These are phyloP conservation scores for Micractinium conductrix DNA, from an alignment of 139 green algal species.

Conservation along the genomic window DNA sequence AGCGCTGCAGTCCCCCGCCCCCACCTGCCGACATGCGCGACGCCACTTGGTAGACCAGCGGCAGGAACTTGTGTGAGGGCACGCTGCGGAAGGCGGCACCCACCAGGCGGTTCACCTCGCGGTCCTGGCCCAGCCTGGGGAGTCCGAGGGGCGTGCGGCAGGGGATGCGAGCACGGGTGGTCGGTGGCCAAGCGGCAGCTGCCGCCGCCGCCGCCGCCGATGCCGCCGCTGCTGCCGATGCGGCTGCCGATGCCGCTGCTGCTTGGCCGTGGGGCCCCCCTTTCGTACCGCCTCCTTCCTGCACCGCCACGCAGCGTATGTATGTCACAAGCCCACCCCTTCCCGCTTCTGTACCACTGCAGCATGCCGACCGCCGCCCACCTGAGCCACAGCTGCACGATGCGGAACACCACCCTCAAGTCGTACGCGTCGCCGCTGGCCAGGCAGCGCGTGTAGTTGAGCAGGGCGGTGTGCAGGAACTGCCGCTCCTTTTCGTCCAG, in stretches of 20 bases:
- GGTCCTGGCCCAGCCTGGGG: conserved; percentile 27
- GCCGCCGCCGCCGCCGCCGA: no score
- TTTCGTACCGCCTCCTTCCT: no score
- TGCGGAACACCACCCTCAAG: conserved; percentile 69
- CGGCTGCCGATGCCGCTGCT: no score
- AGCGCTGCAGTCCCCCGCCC: background rate
- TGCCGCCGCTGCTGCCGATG: no score
- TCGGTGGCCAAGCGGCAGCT: no score
- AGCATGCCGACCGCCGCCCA: background rate
- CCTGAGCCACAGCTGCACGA: conserved; percentile 82
- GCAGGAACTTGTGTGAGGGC: conserved; percentile 90
- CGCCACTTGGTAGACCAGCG: conserved; percentile 91
- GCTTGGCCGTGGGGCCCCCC: no score
- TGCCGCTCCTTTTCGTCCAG: conserved; percentile 54
- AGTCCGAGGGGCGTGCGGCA: background rate
- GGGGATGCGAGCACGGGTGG: background rate
- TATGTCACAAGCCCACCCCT: background rate
- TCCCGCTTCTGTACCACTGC: background rate
- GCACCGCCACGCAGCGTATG: no score
- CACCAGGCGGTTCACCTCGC: conserved; percentile 51
- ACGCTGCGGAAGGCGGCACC: conserved; percentile 50
- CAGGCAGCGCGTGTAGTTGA: conserved; percentile 71
- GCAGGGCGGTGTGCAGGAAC: conserved; percentile 62
- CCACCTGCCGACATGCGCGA: conserved; percentile 56
- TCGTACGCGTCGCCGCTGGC: conserved; percentile 67